phyloP scores from a whole-genome alignment of 2,329 filamentous ascomycete species.

The Claviceps sp. region DNA sequence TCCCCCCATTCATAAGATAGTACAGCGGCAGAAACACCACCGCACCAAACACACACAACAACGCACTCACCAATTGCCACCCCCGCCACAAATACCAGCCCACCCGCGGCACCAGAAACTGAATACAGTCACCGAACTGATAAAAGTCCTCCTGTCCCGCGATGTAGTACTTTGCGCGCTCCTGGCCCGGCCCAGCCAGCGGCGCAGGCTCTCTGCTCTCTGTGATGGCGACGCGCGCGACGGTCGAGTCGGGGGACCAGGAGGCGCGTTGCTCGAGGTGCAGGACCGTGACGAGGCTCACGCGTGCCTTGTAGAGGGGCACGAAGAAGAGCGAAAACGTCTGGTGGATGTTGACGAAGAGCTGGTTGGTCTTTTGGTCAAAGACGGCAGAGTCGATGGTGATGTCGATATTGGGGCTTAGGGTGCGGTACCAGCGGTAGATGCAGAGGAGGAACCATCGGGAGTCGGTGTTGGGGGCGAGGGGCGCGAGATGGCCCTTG shows the following conservation, averaged over 20 bases:
- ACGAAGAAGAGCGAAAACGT: slow-evolving; percentile 66
- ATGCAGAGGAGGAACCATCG: slow-evolving; percentile 54
- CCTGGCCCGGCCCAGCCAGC: slow-evolving; percentile 9
- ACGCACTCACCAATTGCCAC: slow-evolving; percentile 52
- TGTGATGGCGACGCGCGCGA: slow-evolving; percentile 1
- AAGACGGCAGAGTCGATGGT: slow-evolving; percentile 52
- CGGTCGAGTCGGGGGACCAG: slow-evolving; percentile 9
- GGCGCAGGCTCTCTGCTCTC: slow-evolving; percentile 8
- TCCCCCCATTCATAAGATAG: slow-evolving; percentile 16
- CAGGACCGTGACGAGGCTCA: slow-evolving; percentile 55
- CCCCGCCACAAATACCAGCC: slow-evolving; percentile 38
- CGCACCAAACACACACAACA: slow-evolving; percentile 47
- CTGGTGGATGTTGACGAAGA: slow-evolving; percentile 65
- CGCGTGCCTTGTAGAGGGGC: slow-evolving; percentile 58
- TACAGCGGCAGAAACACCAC: slow-evolving; percentile 28
- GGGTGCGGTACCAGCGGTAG: slow-evolving; percentile 73
- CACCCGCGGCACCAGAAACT: slow-evolving; percentile 52
- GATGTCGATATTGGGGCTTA: slow-evolving; percentile 61
- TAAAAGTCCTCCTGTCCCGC: slow-evolving; percentile 69
- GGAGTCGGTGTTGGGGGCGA: slow-evolving; percentile 39
- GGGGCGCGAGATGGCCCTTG: slow-evolving; percentile 23
- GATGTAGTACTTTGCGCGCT: slow-evolving; percentile 50
- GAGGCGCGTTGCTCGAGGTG: slow-evolving; percentile 37
- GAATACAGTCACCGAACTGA: slow-evolving; percentile 60
- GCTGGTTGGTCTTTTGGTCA: slow-evolving; percentile 48